Conservation (phyloP, 2,329 filamentous ascomycete genomes). For the Phoma herbarum region DNA sequence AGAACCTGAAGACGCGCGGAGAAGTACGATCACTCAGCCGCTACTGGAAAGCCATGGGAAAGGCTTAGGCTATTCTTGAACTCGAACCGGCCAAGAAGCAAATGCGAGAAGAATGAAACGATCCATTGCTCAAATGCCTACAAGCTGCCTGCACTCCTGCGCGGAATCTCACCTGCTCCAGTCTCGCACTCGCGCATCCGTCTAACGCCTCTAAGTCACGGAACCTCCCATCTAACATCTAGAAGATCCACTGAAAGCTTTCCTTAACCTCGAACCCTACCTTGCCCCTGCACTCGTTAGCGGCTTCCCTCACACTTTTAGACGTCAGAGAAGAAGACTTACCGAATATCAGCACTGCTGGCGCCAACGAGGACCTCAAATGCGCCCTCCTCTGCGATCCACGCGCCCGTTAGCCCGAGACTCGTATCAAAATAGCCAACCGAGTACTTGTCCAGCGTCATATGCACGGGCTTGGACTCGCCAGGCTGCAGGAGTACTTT, state of each 20-base stretch:
- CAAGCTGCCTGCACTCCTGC: not conserved
- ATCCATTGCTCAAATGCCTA: conserved; percentile 15
- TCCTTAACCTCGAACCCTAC: conserved; percentile 67
- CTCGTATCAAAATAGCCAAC: conserved; percentile 70
- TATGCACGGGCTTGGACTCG: conserved; percentile 45
- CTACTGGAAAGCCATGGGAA: not conserved
- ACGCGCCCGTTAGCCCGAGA: conserved; percentile 57
- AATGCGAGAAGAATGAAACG: not conserved
- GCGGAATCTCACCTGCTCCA: not conserved
- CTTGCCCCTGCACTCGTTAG: conserved; percentile 53
- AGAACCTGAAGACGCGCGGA: not conserved
- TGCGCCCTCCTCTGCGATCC: conserved; percentile 71
- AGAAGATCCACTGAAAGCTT: conserved; percentile 73
- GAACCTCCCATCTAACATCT: not conserved
- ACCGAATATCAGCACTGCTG: conserved; percentile 71
- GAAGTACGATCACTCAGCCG: not conserved
- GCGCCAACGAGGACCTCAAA: conserved; percentile 70
- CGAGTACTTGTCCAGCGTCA: conserved; percentile 57
- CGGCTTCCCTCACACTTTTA: not conserved
- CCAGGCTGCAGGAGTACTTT: conserved; percentile 51
- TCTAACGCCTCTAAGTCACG: not conserved
- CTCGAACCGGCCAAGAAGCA: not conserved
- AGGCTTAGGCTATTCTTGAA: not conserved
- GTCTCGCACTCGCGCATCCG: not conserved
- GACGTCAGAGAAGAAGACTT: conserved; percentile 35